A percentile compares a stretch with the other conserved stretches of the same genome.
Evolutionary conservation across 1,139 yeast genomes (phyloP).

Genomic region (Blastobotrys indianensis): DNA sequence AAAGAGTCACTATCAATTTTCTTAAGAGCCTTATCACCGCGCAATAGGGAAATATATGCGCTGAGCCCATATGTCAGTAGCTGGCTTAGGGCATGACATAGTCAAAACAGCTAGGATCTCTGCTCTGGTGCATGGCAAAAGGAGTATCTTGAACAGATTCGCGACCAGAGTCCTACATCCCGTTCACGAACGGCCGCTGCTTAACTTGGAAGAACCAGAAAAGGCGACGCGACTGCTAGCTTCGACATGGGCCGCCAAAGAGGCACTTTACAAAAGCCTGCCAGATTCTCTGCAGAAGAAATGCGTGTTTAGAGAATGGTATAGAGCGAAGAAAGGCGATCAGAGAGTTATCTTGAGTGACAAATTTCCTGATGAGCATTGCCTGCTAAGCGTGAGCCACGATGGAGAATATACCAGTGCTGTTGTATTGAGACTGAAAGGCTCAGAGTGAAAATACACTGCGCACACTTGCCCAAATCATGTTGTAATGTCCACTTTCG

Average conservation of each 20-base stretch:
- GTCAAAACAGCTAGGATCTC: slow-evolving; percentile 47
- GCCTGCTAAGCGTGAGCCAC: slow-evolving; percentile 56
- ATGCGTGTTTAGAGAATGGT: slow-evolving; percentile 62
- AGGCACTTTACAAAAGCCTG: slow-evolving; percentile 64
- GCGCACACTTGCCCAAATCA: too few species aligned
- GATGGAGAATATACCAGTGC: slow-evolving; percentile 49
- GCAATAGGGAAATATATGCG: neutral
- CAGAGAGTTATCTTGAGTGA: slow-evolving; percentile 18
- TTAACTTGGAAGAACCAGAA: slow-evolving; percentile 21
- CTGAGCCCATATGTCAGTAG: slow-evolving; percentile 19
- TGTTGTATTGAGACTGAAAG: slow-evolving; percentile 24
- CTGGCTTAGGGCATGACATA: slow-evolving; percentile 62
- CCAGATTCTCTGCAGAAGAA: slow-evolving; percentile 42
- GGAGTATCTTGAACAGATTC: slow-evolving; percentile 37
- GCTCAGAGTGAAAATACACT: too few species aligned
- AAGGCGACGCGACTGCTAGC: slow-evolving; percentile 37
- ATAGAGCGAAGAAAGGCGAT: slow-evolving; percentile 30
- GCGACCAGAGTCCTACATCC: slow-evolving; percentile 48
- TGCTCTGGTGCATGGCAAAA: slow-evolving; percentile 36
- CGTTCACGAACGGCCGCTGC: slow-evolving; percentile 40
- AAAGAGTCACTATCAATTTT: neutral
- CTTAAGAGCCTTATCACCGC: neutral
- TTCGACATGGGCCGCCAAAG: slow-evolving; percentile 71
- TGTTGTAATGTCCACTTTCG: too few species aligned
- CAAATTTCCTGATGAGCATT: slow-evolving; percentile 38